Base-by-base conservation (phyloP, 768 basidiomycete species). In the Lactarius indigo region DNA sequence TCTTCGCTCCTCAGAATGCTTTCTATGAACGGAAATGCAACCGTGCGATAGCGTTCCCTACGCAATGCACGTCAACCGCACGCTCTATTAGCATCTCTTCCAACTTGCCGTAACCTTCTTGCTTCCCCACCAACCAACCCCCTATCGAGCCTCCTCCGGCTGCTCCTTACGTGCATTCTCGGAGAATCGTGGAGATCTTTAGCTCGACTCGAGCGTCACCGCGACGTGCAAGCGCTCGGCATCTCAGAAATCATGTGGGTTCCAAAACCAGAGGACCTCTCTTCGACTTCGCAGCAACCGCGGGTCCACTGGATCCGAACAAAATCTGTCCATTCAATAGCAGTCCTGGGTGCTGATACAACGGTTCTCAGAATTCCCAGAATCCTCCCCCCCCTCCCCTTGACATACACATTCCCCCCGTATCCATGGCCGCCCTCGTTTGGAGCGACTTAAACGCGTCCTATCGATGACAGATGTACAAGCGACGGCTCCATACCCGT, bases 381-480 rank as follows among this genome's bases (percentile, higher is more conserved):
- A n/a, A n/a, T n/a, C n/a, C n/a, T n/a, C n/a, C n/a, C n/a, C n/a
- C n/a, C n/a, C n/a, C n/a, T n/a, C n/a, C n/a, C n/a, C n/a, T n/a
- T 44, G 64, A 59, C 41, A 54, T 59, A 37, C 62, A 54, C 26
- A 15, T 0, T 15, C 37, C 39, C 52, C 60, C n/a, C 60, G 65
- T 66, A 66, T 66, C 65, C 61, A 66, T 63, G 61, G 61, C 60
- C 60, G 31, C 60, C 52, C 60, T 17, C 28, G 30, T 62, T 59
- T 57, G 33, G 56, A 66, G 60, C 65, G 57, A 57, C 65, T 66
- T 63, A 58, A 42, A 58, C 23, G 61, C 57, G 47, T 66, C 57
- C 15, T 23, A 44, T 65, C 15, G 42, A 15, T 57, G 44, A 66
- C 64, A 39, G 30, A 50, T 58, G 23, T 47, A 23, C 65, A 33